phyloP scores from a whole-genome alignment of 2,329 filamentous ascomycete species.

The Beauveria sp. region DNA sequence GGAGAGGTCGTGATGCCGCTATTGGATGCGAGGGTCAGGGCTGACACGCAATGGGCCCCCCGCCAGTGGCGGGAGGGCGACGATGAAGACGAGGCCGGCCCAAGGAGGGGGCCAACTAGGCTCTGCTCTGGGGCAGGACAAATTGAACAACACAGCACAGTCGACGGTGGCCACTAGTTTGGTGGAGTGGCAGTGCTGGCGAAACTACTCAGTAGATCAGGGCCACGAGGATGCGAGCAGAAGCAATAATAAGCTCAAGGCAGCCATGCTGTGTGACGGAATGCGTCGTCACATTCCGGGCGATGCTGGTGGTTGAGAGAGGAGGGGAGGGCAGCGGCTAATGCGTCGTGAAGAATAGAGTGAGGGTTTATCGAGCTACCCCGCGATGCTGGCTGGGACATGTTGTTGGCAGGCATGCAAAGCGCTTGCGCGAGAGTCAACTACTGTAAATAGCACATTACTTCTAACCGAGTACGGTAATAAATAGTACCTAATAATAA shows the following conservation, averaged over 20 bases:
- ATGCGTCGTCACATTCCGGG: not conserved
- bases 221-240: not conserved
- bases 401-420: not conserved
- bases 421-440: not conserved
- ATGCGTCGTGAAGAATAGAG: not conserved
- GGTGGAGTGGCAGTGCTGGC: slow-evolving; percentile 6
- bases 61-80: not conserved
- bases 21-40: slow-evolving; percentile 1
- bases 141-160: not conserved
- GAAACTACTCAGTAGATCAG: not conserved
- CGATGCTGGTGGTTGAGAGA: not conserved
- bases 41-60: not conserved
- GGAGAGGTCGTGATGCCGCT: not conserved
- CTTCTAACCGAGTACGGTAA: no score
- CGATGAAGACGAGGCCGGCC: not conserved
- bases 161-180: slow-evolving; percentile 4
- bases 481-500: not conserved
- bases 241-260: not conserved
- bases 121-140: not conserved
- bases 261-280: slow-evolving; percentile 3
- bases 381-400: not conserved
- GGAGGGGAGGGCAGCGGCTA: not conserved
- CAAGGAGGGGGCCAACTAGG: not conserved
- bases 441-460: not conserved
- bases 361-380: not conserved